Evolutionary conservation across 306 rosid genomes (phyloP).

Genomic region (Vachellia collinsii): DNA sequence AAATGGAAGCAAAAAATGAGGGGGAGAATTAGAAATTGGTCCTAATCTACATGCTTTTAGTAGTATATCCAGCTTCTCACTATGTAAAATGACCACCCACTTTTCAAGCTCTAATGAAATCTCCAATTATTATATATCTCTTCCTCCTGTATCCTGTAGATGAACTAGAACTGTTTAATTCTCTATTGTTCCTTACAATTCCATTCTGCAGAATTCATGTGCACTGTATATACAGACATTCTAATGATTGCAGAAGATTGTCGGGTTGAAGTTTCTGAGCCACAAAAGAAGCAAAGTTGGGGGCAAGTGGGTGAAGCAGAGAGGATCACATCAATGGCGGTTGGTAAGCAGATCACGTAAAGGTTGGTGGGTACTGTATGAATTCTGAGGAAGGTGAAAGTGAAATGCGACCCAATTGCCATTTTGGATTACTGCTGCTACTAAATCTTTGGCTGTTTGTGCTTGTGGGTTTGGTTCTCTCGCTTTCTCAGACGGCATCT

Average conservation of each 20-base stretch:
- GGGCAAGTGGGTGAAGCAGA: background rate
- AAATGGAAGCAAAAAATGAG: slow-evolving; percentile 23
- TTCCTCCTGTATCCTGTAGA: background rate
- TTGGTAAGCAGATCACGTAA: background rate
- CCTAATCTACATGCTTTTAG: background rate
- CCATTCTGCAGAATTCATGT: background rate
- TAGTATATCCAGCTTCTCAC: background rate
- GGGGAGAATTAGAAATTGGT: background rate
- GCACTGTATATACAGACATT: background rate
- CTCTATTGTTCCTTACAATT: background rate
- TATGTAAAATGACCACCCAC: background rate
- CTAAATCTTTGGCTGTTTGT: background rate
- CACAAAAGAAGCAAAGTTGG: background rate
- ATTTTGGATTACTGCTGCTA: background rate
- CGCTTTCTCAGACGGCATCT: background rate
- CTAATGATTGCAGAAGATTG: background rate
- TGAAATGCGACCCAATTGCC: background rate
- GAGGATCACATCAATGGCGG: background rate
- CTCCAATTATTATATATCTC: background rate
- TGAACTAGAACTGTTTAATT: background rate
- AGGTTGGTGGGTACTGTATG: background rate
- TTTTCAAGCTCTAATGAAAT: background rate
- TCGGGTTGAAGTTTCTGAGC: background rate
- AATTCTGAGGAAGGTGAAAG: background rate
- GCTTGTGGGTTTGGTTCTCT: background rate